These are phyloP conservation scores for Rhypophila decipiens DNA, from an alignment of 495 filamentous ascomycete genomes.

Conservation along the genomic window DNA sequence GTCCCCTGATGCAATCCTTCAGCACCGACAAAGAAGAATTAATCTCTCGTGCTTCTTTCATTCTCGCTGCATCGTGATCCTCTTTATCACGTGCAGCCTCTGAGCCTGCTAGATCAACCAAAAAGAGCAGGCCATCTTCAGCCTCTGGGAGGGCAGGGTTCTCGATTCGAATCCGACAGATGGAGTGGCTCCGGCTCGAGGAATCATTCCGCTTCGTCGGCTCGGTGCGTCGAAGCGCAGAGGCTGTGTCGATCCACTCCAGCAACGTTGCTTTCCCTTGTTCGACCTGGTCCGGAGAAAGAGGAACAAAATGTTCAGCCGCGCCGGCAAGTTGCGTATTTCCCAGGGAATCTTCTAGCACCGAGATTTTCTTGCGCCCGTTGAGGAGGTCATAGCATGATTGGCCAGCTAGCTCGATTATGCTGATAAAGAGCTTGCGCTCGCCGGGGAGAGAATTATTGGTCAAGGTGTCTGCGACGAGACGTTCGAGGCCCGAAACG, in stretches of 20 bases:
- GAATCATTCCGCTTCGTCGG: slow-evolving; percentile 35
- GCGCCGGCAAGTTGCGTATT: slow-evolving; percentile 18
- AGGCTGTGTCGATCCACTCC: slow-evolving; percentile 13
- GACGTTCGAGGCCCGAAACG: slow-evolving; percentile 20
- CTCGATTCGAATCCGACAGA: slow-evolving; percentile 40
- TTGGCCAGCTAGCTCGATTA: slow-evolving; percentile 20
- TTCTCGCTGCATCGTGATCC: slow-evolving; percentile 23
- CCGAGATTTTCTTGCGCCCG: slow-evolving; percentile 17
- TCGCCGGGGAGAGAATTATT: slow-evolving; percentile 13
- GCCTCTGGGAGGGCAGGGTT: slow-evolving; percentile 12
- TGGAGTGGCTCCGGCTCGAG: slow-evolving; percentile 43
- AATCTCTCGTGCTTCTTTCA: slow-evolving; percentile 40
- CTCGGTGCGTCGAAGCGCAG: slow-evolving; percentile 11
- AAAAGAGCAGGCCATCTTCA: slow-evolving; percentile 22
- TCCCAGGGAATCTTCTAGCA: slow-evolving; percentile 22
- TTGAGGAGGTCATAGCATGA: slow-evolving; percentile 19
- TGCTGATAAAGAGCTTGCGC: slow-evolving; percentile 13
- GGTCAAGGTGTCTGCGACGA: slow-evolving; percentile 19
- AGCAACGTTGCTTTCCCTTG: slow-evolving; percentile 10
- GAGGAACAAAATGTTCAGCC: slow-evolving; percentile 9
- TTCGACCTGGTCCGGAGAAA: no score
- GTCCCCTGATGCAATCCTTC: slow-evolving; percentile 35
- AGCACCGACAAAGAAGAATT: slow-evolving; percentile 38
- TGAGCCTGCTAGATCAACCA: slow-evolving; percentile 44
- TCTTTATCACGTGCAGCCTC: slow-evolving; percentile 30